Conservation (phyloP, 768 basidiomycete species). For the Brasilioporus rufonigricans region DNA sequence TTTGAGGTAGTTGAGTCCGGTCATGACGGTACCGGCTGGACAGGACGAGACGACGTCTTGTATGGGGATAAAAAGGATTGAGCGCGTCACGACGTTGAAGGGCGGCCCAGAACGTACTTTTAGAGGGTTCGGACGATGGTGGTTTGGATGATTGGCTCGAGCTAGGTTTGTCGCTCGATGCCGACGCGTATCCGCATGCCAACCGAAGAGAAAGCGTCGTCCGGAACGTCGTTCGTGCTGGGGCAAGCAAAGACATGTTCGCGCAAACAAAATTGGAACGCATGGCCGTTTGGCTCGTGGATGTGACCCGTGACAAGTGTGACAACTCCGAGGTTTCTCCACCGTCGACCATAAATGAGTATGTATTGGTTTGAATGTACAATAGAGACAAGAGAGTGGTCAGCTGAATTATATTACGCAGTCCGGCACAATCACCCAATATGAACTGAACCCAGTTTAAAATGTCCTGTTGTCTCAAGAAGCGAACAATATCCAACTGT, state of each 20-base stretch:
- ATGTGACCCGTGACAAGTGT: constrained; percentile 1
- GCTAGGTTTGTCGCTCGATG: constrained; percentile 2
- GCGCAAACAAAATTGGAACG: not conserved
- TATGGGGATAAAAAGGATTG: not conserved
- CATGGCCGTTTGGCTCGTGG: too few species aligned
- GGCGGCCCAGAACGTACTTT: constrained; percentile 17
- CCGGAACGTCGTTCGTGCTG: constrained; percentile 14
- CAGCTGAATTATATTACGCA: constrained; percentile 8
- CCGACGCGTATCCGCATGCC: constrained; percentile 15
- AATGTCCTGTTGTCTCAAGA: not conserved
- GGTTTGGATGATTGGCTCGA: not conserved
- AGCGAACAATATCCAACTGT: too few species aligned
- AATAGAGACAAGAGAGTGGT: constrained; percentile 23
- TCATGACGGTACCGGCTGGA: constrained; percentile 66
- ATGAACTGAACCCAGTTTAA: constrained; percentile 14
- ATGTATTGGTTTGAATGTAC: constrained; percentile 5
- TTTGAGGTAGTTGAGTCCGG: constrained; percentile 82
- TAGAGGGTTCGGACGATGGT: constrained; percentile 9
- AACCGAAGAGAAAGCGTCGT: constrained; percentile 4
- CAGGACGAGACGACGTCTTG: constrained; percentile 54
- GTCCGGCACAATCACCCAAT: constrained; percentile 8
- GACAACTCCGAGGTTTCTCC: not conserved
- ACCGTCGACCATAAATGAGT: not conserved
- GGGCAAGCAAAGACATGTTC: constrained; percentile 20
- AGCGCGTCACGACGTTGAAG: not conserved